Percentiles rank a stretch among this genome's conserved stretches.
Conservation (phyloP, 164 flowering plant genomes). For the Santalum album region DNA sequence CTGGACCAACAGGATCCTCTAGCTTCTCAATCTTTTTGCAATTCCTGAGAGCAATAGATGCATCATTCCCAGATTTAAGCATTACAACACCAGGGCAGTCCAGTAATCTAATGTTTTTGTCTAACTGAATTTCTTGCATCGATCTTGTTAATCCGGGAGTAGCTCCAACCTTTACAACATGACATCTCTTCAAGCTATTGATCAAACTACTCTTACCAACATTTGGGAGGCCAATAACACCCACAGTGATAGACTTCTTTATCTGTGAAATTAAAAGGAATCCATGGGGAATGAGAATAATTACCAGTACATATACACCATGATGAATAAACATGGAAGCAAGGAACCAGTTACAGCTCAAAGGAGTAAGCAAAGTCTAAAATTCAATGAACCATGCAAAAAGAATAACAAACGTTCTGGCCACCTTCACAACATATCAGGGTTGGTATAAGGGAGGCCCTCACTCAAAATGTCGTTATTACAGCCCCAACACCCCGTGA, state of each 20-base stretch:
- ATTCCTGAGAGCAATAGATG: slow-evolving; percentile 77
- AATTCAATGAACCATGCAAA: too few relatives aligned
- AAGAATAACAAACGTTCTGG: too few relatives aligned
- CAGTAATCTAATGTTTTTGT: slow-evolving; percentile 82
- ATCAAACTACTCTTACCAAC: slow-evolving; percentile 98
- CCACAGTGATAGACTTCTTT: slow-evolving; percentile 83
- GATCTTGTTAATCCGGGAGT: slow-evolving; percentile 96
- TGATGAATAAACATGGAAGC: too few relatives aligned
- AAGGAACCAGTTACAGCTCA: too few relatives aligned
- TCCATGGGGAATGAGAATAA: too few relatives aligned
- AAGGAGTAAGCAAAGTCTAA: too few relatives aligned
- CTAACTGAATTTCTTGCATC: slow-evolving; percentile 93
- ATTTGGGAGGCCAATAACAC: slow-evolving; percentile 90
- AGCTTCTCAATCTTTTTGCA: slow-evolving; percentile 96
- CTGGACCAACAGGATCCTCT: slow-evolving; percentile 82
- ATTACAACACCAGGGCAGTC: slow-evolving; percentile 99
- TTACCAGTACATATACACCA: too few relatives aligned
- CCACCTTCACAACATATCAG: too few relatives aligned
- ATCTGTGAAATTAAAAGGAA: slow-evolving; percentile 42
- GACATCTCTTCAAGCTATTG: slow-evolving; percentile 86
- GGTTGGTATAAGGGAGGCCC: too few relatives aligned
- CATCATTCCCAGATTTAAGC: slow-evolving; percentile 66
- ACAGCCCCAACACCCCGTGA: too few relatives aligned
- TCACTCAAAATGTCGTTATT: too few relatives aligned
- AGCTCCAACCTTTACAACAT: slow-evolving; percentile 89